Base-by-base conservation (phyloP, 2,329 filamentous ascomycete genomes). In the Cryphonectria nitschkei region DNA sequence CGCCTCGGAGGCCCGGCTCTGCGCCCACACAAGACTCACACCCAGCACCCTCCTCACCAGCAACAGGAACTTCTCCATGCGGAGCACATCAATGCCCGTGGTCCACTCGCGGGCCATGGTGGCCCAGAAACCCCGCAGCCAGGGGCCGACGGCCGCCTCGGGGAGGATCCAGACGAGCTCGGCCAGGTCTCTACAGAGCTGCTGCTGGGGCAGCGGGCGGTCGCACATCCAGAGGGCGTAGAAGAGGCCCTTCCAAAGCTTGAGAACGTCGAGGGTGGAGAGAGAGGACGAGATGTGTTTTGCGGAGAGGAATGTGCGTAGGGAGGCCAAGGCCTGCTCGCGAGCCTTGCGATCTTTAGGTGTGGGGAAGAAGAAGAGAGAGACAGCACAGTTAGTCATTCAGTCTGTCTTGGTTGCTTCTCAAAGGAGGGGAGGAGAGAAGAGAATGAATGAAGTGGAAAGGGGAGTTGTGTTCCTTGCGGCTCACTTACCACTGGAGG, bases 221-320 rank as follows among this genome's bases (percentile, higher is more conserved):
- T 98, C 95, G 80, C 92, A 94, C 90, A 97, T 96, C 92, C 94
- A 98, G 77, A 96, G 89, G 78, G 91, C 92, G 86, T 94, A 98
- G 85, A 96, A 98, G 29, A 98, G 88, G 6, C 94, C 95, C 79
- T 97, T 97, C 94, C 94, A 97, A 74, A 98, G 88, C 84, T 97
- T 97, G 72, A 95, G 85, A 65, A 93, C 85, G 74, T 97, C 94
- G 75, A 92, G 80, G 56, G 88, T 84, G 26, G 88, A 83, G 73
- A 98, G 88, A 68, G 86, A 80, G 68, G 80, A 84, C 76, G 81
- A 73, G 54, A 81, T 77, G 52, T 83, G 80, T 56, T 88, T 86
- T 72, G 88, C 85, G 73, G 88, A 86, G 79, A 98, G 91, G 84
- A 93, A 98, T 65, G 89, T 87, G 75, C 90, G 89, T 39, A 98